Conservation (phyloP, 257 asterid species). For the Ophiorrhiza pumila region DNA sequence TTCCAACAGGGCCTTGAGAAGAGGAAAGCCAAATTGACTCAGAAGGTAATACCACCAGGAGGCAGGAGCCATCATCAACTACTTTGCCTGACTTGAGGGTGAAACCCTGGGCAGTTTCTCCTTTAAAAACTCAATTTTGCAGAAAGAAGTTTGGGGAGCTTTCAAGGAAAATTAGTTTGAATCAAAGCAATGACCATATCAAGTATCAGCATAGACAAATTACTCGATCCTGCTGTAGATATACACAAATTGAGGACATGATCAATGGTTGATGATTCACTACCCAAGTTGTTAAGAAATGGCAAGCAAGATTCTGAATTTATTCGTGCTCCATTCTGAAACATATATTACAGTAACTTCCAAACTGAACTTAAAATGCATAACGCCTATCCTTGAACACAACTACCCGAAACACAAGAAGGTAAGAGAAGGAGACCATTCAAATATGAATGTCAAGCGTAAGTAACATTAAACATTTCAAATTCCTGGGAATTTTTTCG, state of each 20-base stretch:
- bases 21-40: too few species aligned
- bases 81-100: too few species aligned
- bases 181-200: not conserved
- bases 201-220: not conserved
- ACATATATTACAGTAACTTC: too few species aligned
- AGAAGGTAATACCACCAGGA: too few species aligned
- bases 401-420: not conserved
- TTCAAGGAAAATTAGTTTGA: not conserved
- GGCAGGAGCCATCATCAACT: too few species aligned
- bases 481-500: not conserved
- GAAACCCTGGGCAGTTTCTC: too few species aligned
- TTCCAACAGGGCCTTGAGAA: not conserved
- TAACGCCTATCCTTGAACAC: not conserved
- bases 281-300: not conserved
- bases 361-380: not conserved
- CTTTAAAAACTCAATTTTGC: too few species aligned
- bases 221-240: not conserved
- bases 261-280: not conserved
- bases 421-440: not conserved
- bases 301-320: not conserved
- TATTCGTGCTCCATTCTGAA: not conserved
- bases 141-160: too few species aligned
- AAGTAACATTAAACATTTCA: not conserved
- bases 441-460: not conserved
- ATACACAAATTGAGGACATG: not conserved